Evolutionary conservation across 768 basidiomycete genomes (phyloP), one percentile per base, ranked within the genome.

Genomic region (Zangia roseola): DNA sequence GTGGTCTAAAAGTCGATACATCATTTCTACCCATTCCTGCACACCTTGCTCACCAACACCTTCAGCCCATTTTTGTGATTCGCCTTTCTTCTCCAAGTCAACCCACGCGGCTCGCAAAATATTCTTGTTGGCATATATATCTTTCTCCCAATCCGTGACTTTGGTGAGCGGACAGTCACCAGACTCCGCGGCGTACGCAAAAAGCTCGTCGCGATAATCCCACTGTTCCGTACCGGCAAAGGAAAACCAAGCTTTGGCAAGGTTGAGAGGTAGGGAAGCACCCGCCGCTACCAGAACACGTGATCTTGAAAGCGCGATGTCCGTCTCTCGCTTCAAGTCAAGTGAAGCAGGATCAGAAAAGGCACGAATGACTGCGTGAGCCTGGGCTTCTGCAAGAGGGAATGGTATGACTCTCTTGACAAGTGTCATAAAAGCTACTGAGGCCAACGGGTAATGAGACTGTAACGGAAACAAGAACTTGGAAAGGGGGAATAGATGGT

Each of bases 351-450:
- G 82, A 43, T 81, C 56, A 13, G 70, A 70, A 50, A 88, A 86
- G 0, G 76, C 79, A 20, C 73, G 72, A 19, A 83, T 63, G 7
- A 81, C 74, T 3, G 82, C 84, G 0, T 77, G 79, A 1, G 85
- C 84, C 67, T 95, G 94, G 0, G 80, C 81, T 65, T 97, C 91
- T 40, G 85, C 73, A 0, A 92, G 60, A 1, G 90, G 91, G 50
- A 94, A 78, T 3, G 92, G 93, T 0, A 76, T 76, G 20, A 90
- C 81, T 28, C 72, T 70, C 23, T 73, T 61, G 1, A 74, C 73
- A 10, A 91, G 76, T 2, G 87, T 81, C 43, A 87, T 70, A 64
- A 92, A 89, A 9, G 81, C 85, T 34, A 90, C 59, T 5, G 76
- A 76, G 1, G 73, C 61, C 2, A 74, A 70, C 74, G 83, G 59